Base-by-base conservation (phyloP, 1,284 basidiomycete species). In the Trichosporon coremiiforme region DNA sequence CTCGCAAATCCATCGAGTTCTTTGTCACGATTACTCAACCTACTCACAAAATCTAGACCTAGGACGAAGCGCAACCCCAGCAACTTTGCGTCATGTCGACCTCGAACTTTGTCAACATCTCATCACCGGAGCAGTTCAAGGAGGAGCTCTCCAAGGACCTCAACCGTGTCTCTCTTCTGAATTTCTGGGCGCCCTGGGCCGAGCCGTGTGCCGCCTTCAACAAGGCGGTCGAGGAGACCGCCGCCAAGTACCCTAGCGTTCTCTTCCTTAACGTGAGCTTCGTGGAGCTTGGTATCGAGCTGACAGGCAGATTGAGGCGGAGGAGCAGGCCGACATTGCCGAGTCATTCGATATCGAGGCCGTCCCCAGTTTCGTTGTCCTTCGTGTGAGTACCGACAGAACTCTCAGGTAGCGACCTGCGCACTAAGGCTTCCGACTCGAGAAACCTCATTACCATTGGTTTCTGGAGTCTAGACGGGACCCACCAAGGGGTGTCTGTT, bases 121-220 rank as follows among this genome's bases (percentile, higher is more conserved):
- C 84, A 31, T 90, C 90, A 5, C 83, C 91, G 0, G 84, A 87
- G 15, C 88, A 93, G 70, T 93, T 97, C 84, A 89, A 93, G 80
- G 80, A 85, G 15, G 82, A 93, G 8, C 88, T 98, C 64, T 90
- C 89, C 0, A 79, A 83, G 45, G 94, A 97, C 83, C 87, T 97
- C 60, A 84, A 87, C 29, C 86, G 91, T 38, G 87, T 95, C 29
- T 94, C 93, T 5, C 85, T 95, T 50, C 89, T 96, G 78, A 93
- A 92, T 85, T 98, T 97, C 83, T 95, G 94, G 91, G 92, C 95
- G 69, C 87, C 89, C 80, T 97, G 93, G 93, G 95, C 94, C 0
- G 91, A 89, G 74, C 93, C 94, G 50, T 97, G 94, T 85, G 87
- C 87, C 75, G 87, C 90, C 76, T 96, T 95, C 90, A 95, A 93